Percentiles rank a stretch among this genome's conserved stretches.
Conservation (phyloP, 2,329 filamentous ascomycete species). For the Rhexocercosporidium sp. region DNA sequence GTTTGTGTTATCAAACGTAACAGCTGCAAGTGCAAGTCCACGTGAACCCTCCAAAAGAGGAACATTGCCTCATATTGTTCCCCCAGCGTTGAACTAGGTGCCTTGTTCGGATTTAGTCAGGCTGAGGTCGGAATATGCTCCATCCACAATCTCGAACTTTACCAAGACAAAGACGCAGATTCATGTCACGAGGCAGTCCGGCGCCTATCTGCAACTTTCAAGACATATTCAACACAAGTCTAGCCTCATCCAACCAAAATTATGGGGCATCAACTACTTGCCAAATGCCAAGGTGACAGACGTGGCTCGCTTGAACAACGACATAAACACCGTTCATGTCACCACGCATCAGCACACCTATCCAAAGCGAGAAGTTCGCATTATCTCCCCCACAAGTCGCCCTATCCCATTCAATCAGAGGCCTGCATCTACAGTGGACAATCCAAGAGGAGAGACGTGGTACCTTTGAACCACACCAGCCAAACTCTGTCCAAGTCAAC, state of each 20-base stretch:
- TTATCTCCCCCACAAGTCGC: background rate
- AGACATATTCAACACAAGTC: no score
- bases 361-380: conserved; percentile 7
- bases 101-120: no score
- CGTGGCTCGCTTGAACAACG: conserved; percentile 3
- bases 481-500: background rate
- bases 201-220: background rate
- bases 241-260: background rate
- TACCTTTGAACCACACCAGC: background rate
- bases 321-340: background rate
- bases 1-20: no score
- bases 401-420: background rate
- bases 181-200: no score
- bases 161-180: no score
- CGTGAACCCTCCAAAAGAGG: no score
- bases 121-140: no score
- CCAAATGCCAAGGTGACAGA: background rate
- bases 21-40: no score
- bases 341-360: conserved; percentile 2
- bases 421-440: background rate
- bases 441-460: background rate
- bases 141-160: no score
- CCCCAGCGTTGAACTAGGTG: no score
- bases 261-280: no score
- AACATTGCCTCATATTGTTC: no score